Conservation (phyloP, 306 rosid species). For the Begonia masoniana region DNA sequence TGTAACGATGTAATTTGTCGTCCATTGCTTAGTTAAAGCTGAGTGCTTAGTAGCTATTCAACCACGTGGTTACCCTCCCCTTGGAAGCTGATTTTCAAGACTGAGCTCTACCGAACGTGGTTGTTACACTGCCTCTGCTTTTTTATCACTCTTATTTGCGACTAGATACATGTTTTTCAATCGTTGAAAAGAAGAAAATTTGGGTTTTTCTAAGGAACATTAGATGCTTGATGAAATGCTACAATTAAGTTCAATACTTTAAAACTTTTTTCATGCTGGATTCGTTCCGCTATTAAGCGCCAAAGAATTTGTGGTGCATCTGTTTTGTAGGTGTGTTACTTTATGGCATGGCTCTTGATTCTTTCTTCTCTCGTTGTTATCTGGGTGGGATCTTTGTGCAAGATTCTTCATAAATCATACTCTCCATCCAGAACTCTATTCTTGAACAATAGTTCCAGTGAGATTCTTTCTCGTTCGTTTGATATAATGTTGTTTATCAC, state of each 20-base stretch:
- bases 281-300: neutral
- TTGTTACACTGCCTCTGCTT: too few relatives aligned
- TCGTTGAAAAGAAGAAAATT: too few relatives aligned
- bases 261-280: neutral
- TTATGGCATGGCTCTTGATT: slow-evolving; percentile 32
- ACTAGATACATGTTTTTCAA: too few relatives aligned
- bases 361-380: slow-evolving; percentile 25
- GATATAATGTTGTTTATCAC: neutral
- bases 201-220: neutral
- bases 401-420: slow-evolving; percentile 26
- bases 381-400: slow-evolving; percentile 55
- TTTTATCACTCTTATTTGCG: too few relatives aligned
- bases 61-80: too few relatives aligned
- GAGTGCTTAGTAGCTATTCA: too few relatives aligned
- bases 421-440: slow-evolving; percentile 24
- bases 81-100: too few relatives aligned
- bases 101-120: too few relatives aligned
- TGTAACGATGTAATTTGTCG: too few relatives aligned
- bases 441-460: slow-evolving; percentile 20
- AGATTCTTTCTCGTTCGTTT: neutral
- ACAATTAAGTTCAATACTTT: neutral
- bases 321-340: slow-evolving; percentile 9
- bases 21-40: too few relatives aligned
- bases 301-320: too few relatives aligned
- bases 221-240: neutral